These are phyloP conservation scores for Cystobasidiopsis lactophilus DNA, from an alignment of 768 basidiomycete species.

Conservation along the genomic window DNA sequence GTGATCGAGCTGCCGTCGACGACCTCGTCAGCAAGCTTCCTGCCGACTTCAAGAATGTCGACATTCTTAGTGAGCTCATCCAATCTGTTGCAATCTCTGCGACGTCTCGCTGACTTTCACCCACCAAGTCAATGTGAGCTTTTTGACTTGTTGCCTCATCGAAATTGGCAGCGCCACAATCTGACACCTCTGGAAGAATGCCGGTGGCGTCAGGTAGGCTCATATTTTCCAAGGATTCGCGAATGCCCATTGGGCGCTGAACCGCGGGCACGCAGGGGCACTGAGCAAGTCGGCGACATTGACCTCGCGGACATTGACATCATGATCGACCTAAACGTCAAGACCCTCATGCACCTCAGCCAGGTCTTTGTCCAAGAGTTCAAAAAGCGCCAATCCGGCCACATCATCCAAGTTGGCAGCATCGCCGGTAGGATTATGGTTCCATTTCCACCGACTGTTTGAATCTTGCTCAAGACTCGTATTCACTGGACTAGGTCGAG, in stretches of 20 bases:
- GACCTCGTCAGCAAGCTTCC: slow-evolving; percentile 3
- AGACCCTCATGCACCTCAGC: slow-evolving; percentile 58
- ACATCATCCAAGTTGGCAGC: slow-evolving; percentile 81
- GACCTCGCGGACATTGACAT: slow-evolving; percentile 44
- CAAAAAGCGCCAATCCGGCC: slow-evolving; percentile 38
- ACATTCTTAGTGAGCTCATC: not conserved
- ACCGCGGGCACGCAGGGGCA: slow-evolving; percentile 67
- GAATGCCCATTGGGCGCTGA: too few species aligned
- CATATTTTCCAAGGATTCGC: too few species aligned
- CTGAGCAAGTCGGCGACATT: slow-evolving; percentile 67
- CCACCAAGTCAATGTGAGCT: too few species aligned
- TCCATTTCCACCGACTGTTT: too few species aligned
- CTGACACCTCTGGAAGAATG: slow-evolving; percentile 19
- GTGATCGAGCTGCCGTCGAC: not conserved
- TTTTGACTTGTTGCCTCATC: too few species aligned
- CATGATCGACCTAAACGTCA: slow-evolving; percentile 50
- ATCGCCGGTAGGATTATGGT: slow-evolving; percentile 66
- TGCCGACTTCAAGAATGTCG: slow-evolving; percentile 20
- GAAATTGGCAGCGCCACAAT: too few species aligned
- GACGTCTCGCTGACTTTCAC: slow-evolving; percentile 7
- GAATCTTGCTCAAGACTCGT: too few species aligned
- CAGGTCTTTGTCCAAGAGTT: slow-evolving; percentile 50
- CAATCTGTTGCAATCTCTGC: not conserved
- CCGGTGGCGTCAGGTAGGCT: not conserved
- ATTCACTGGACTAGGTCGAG: too few species aligned